Evolutionary conservation across 495 filamentous ascomycete species (phyloP), one percentile per base, ranked within the genome.

Genomic region (Penicillium samsonianum): DNA sequence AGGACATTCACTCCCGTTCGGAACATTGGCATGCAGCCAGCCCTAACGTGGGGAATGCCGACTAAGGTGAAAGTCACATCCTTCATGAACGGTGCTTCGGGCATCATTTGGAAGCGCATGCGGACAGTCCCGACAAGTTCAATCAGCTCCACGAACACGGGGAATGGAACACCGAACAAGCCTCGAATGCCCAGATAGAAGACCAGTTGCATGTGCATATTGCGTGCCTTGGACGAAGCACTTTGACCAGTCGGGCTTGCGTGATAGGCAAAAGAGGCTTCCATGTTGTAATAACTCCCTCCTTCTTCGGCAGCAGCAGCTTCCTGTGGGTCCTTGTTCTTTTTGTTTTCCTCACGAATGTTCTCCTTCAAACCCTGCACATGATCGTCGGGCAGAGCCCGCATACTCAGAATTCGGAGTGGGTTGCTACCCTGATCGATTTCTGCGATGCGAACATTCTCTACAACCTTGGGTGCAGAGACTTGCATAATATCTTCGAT

Each of bases 401-500:
- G 86, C 59, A 98, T 74, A 64, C 90, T 94, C n/a, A 98, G 75
- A 46, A 98, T 91, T 9, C 93, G 86, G 50, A 96, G 65, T 0
- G 93, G 91, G 65, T 96, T 96, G 65, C 80, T 90, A 9, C 93
- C 93, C 70, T 96, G 93, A 61, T 90, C 90, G 63, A 98, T 96
- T 64, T 96, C 93, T 45, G 92, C 91, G n/a, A 97, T 91, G 48
- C 92, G 86, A 43, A 98, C 92, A 62, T 96, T 95, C 70, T 97
- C 91, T 49, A 97, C 89, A 35, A 96, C 77, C 0, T 85, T 87
- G 0, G 93, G 93, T 0, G 95, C 87, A 9, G 90, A 95, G 22
- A 91, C 93, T 75, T 96, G 91, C 93, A 98, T 97, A 47, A 98
- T 89, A 67, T 98, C 93, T 71, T 92, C 90, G 11, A 92, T 82